These are phyloP conservation scores for Dendrobium huoshanense DNA, from an alignment of 106 monocot genomes.

Conservation along the genomic window DNA sequence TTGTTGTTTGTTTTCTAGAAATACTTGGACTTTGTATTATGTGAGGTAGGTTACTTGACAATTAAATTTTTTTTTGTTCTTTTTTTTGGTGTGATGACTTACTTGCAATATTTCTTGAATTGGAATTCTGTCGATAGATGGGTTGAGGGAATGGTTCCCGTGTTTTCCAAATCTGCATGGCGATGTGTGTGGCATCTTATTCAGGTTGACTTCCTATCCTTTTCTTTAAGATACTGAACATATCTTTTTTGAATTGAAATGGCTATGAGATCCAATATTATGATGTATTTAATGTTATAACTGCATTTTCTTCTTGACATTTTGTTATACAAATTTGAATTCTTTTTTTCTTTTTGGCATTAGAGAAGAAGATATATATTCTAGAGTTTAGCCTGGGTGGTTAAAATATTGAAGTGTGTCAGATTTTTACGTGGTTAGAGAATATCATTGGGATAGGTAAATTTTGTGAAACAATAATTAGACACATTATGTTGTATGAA, in stretches of 20 bases:
- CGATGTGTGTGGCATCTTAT: conserved; percentile 87
- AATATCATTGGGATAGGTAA: too few species aligned
- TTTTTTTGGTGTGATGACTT: neutral
- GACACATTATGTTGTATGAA: neutral
- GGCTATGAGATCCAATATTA: neutral
- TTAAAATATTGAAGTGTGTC: neutral
- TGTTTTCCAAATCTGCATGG: conserved; percentile 91
- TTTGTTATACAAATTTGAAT: neutral
- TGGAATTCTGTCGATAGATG: conserved; percentile 39
- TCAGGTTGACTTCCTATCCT: conserved; percentile 45
- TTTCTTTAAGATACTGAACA: neutral
- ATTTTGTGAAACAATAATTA: too few species aligned
- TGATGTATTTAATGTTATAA: neutral
- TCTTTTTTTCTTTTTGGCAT: neutral
- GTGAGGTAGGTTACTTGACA: neutral
- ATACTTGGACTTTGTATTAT: neutral
- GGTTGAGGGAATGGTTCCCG: conserved; percentile 92
- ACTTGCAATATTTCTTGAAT: neutral
- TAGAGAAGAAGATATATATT: neutral
- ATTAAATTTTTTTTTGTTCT: neutral
- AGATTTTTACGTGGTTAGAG: neutral
- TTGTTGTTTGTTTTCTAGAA: neutral
- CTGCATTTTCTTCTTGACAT: neutral
- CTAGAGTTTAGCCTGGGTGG: neutral
- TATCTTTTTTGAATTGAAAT: neutral